A percentile compares a stretch with the other conserved stretches of the same genome.
Evolutionary conservation across 441 rosid genomes (phyloP).

Genomic region (Pelargonium australe): DNA sequence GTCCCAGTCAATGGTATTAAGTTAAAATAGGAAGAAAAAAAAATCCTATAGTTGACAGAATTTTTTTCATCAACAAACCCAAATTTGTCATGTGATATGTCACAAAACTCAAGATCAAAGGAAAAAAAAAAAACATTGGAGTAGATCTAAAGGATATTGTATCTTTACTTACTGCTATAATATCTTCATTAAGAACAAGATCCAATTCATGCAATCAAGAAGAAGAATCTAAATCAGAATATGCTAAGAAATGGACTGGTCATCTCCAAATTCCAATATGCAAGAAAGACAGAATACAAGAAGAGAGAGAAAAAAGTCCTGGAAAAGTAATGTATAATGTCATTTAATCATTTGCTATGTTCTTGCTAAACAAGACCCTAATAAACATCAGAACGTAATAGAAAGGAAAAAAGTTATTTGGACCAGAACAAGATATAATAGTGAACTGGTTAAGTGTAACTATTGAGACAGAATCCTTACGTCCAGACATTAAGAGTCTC

Average conservation of each 20-base stretch:
- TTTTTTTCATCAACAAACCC: too few species aligned
- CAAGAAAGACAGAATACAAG: background rate
- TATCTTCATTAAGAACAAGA: background rate
- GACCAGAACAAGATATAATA: background rate
- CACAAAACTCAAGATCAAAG: too few species aligned
- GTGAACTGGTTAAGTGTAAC: background rate
- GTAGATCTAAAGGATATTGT: too few species aligned
- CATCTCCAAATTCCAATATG: background rate
- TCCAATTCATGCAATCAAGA: background rate
- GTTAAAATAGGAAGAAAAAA: too few species aligned
- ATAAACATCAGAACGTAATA: background rate
- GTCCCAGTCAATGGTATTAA: too few species aligned
- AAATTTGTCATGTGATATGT: too few species aligned
- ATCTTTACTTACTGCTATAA: too few species aligned
- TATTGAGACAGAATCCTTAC: conserved; percentile 23
- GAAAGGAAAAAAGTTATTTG: background rate
- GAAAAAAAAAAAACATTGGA: too few species aligned
- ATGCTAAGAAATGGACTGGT: background rate
- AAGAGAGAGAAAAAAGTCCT: background rate
- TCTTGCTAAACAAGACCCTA: background rate
- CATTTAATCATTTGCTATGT: background rate
- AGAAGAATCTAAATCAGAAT: background rate
- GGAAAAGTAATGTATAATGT: background rate
- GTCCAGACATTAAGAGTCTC: conserved; percentile 52
- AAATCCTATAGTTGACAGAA: too few species aligned